Percentiles rank a stretch among this genome's conserved stretches.
These are phyloP conservation scores for Pseudonitzschia pungens DNA, from an alignment of 108 stramenopile species.

Conservation along the genomic window DNA sequence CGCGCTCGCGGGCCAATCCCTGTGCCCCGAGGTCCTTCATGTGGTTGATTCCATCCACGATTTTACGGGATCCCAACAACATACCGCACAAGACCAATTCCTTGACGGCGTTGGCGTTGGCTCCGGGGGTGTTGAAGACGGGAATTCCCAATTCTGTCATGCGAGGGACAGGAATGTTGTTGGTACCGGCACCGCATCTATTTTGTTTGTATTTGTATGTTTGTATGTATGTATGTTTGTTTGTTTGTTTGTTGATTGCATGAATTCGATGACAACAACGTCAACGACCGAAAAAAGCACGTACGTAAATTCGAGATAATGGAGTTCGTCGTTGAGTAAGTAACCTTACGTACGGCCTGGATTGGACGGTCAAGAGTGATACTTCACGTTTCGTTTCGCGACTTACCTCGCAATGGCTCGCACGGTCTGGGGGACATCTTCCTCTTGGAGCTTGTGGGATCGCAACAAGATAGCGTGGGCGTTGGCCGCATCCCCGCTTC, in stretches of 20 bases:
- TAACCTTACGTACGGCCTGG: too few relatives aligned
- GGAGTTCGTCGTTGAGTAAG: too few relatives aligned
- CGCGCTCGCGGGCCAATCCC: constrained; percentile 81
- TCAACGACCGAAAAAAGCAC: background rate
- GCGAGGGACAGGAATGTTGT: constrained; percentile 91
- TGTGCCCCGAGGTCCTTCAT: constrained; percentile 82
- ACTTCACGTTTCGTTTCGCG: too few relatives aligned
- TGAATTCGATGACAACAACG: too few relatives aligned
- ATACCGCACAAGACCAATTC: constrained; percentile 91
- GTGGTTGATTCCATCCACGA: constrained; percentile 88
- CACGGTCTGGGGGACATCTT: constrained; percentile 76
- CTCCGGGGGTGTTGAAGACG: constrained; percentile 97
- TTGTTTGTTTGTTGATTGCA: too few relatives aligned
- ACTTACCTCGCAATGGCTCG: constrained; percentile 84
- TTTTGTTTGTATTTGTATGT: too few relatives aligned
- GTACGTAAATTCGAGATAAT: constrained; percentile 6
- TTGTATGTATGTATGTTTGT: too few relatives aligned
- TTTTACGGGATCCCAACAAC: constrained; percentile 72
- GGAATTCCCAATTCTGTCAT: constrained; percentile 95
- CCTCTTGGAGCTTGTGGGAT: constrained; percentile 86
- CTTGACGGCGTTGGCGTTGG: constrained; percentile 94
- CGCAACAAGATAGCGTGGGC: constrained; percentile 89
- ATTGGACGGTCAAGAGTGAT: too few relatives aligned
- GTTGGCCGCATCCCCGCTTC: constrained; percentile 46
- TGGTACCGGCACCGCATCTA: constrained; percentile 94